Percentiles rank a stretch among this genome's conserved stretches.
phyloP scores from a whole-genome alignment of 164 flowering plant species.

The Vitis labrusca region DNA sequence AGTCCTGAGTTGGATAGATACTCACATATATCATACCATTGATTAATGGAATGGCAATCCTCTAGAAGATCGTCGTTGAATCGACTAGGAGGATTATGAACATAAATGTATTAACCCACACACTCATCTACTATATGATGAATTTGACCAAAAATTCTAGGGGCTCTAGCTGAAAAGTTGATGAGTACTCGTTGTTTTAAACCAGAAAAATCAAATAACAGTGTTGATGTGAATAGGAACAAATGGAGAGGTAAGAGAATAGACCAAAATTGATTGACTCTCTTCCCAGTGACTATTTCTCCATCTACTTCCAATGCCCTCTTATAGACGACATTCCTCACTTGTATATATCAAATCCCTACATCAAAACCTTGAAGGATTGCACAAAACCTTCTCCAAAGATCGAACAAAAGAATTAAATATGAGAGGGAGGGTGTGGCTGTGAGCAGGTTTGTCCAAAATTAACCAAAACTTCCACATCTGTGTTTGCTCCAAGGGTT shows the following conservation, averaged over 20 bases:
- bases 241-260: not conserved
- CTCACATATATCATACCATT: slow-evolving; percentile 19
- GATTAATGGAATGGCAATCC: slow-evolving; percentile 13
- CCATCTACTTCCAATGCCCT: not conserved
- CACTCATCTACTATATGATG: slow-evolving; percentile 10
- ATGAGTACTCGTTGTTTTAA: not conserved
- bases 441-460: slow-evolving; percentile 53
- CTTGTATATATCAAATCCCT: too few species aligned
- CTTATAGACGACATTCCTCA: too few species aligned
- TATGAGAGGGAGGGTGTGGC: too few species aligned
- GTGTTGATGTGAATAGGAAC: not conserved
- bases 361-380: too few species aligned
- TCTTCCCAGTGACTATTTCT: not conserved
- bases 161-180: not conserved
- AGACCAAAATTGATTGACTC: not conserved
- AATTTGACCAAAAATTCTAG: not conserved
- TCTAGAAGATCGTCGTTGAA: slow-evolving; percentile 25
- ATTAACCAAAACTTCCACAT: slow-evolving; percentile 56
- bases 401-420: too few species aligned
- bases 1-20: slow-evolving; percentile 11
- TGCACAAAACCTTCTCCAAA: too few species aligned
- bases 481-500: slow-evolving; percentile 66
- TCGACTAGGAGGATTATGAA: slow-evolving; percentile 22
- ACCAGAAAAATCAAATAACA: not conserved
- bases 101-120: slow-evolving; percentile 25